Evolutionary conservation across 345 rosid species (phyloP).

Genomic region (Eucalyptus sp.): DNA sequence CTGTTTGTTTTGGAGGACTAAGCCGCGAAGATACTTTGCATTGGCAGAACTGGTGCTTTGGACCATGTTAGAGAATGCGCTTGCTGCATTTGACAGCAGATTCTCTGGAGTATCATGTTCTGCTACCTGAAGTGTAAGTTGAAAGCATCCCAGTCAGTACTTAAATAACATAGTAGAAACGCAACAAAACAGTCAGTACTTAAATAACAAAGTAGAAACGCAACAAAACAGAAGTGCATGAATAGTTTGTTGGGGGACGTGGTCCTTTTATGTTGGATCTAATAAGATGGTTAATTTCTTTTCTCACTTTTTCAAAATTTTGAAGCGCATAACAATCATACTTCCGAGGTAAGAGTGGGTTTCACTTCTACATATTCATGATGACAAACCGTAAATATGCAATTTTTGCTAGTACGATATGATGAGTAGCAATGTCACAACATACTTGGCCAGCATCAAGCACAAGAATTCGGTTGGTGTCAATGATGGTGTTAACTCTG

Average conservation of each 20-base stretch:
- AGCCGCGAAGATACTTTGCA: constrained; percentile 47
- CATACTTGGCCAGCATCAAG: constrained; percentile 81
- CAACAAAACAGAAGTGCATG: neutral
- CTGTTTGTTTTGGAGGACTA: constrained; percentile 27
- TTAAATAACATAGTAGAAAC: neutral
- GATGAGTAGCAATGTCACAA: neutral
- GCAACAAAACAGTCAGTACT: neutral
- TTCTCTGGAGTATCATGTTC: constrained; percentile 63
- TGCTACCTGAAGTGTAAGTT: constrained; percentile 34
- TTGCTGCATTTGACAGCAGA: constrained; percentile 40
- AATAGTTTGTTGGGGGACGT: neutral
- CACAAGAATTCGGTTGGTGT: constrained; percentile 70
- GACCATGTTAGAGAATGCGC: constrained; percentile 68
- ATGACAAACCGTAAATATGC: neutral
- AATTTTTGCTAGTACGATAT: neutral
- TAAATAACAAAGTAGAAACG: neutral
- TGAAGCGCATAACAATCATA: neutral
- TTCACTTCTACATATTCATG: neutral
- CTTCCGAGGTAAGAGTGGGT: neutral
- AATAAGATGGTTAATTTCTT: neutral
- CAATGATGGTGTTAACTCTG: constrained; percentile 80
- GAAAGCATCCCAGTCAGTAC: neutral
- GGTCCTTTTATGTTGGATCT: neutral
- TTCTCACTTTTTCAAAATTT: neutral
- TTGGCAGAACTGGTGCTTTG: constrained; percentile 65